Conservation (phyloP, 2,329 filamentous ascomycete genomes). For the Pestalotiopsis sp. region DNA sequence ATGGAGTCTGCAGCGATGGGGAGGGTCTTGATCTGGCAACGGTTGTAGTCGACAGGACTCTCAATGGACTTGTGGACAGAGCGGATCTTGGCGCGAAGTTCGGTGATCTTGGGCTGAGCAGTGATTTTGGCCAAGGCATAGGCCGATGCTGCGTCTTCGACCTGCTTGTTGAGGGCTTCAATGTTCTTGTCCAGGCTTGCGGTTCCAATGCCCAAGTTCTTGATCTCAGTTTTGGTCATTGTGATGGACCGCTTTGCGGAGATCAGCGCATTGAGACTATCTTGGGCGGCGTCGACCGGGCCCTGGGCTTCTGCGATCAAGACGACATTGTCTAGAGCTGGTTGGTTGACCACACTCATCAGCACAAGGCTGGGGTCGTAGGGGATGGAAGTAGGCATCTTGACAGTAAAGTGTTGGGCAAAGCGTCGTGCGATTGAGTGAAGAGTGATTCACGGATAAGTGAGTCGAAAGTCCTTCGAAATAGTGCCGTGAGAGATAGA, state of each 20-base stretch:
- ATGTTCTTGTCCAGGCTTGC: background rate
- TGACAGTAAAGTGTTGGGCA: background rate
- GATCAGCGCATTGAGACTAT: slow-evolving; percentile 16
- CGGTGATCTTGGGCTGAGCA: slow-evolving; percentile 12
- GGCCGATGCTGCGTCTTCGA: slow-evolving; percentile 3
- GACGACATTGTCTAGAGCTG: slow-evolving; percentile 1
- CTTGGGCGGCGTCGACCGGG: slow-evolving; percentile 17
- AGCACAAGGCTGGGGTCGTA: background rate
- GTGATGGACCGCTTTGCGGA: slow-evolving; percentile 17
- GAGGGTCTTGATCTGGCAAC: slow-evolving; percentile 19
- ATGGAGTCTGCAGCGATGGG: slow-evolving; percentile 20
- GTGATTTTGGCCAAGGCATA: slow-evolving; percentile 15
- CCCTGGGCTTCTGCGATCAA: slow-evolving; percentile 13
- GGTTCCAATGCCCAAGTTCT: slow-evolving; percentile 18
- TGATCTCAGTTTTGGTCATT: slow-evolving; percentile 19
- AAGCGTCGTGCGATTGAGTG: too few species aligned
- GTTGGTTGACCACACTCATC: background rate
- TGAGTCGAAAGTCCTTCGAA: too few species aligned
- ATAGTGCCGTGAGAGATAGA: too few species aligned
- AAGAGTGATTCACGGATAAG: too few species aligned
- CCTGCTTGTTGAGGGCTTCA: slow-evolving; percentile 9
- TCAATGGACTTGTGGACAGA: slow-evolving; percentile 10
- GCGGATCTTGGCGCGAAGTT: background rate
- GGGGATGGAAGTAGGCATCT: background rate
- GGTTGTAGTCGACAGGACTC: slow-evolving; percentile 19